Base-by-base conservation (phyloP, 441 rosid species). In the Geranium incanum region DNA sequence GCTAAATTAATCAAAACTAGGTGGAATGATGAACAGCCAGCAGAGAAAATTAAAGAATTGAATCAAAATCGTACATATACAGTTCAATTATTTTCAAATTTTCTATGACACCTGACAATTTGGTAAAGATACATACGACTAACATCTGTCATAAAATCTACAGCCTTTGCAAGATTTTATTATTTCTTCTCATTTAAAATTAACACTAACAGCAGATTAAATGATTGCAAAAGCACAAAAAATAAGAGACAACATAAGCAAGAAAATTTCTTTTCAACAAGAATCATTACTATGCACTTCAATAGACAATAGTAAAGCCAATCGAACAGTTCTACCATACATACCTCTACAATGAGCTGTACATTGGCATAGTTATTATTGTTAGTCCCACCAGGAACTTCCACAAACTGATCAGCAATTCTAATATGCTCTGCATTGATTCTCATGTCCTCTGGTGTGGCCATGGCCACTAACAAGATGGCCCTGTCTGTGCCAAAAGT, bases 371-470 rank as follows among this genome's bases (percentile, higher is more conserved):
- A 95, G 78, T 95, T 95, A 77, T 95, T 95, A 76, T 95, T 95
- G 83, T 95, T 95, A 6, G 98, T 95, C 75, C 99, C 99, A 38
- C 99, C 99, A 15, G 99, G 98, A 83, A 95, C 98, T 86, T 95
- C 99, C 16, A 95, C 99, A 80, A 95, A 95, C 81, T 91, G 99
- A 86, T 95, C 99, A 64, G 99, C 98, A 59, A 95, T 95, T 83
- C 98, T 83, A 78, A 93, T 93, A 78, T 95, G 99, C 78, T 95
- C 99, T 0, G 99, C 99, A 77, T 93, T 95, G 87, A 95, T 95
- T 81, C 97, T 86, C 99, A 95, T 95, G 88, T 95, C 99, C 79
- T 95, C 99, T 28, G 99, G 97, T 36, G 99, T 95, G n/a, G 99
- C 99, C 98, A 95, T 95, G 70, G 98, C 98, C 15, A 88, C 99